Conservation (phyloP, 768 basidiomycete species). For the Neoboletus brunneissimus region DNA sequence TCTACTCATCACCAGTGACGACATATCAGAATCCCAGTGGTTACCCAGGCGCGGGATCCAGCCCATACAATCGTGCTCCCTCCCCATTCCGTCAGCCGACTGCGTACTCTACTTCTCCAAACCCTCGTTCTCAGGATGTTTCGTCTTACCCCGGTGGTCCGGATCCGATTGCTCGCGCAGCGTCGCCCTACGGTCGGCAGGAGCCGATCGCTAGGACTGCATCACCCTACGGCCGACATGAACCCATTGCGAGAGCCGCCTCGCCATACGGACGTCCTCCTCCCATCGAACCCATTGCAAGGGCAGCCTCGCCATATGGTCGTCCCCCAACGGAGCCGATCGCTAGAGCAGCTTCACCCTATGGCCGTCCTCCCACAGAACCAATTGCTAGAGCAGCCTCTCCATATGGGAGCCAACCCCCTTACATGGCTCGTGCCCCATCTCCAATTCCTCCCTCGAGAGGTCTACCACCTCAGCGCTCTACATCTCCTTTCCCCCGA, state of each 20-base stretch:
- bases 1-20: conserved; percentile 31
- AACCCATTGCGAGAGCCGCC: conserved; percentile 21
- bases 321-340: conserved; percentile 40
- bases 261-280: conserved; percentile 35
- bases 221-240: conserved; percentile 35
- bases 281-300: conserved; percentile 11
- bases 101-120: conserved; percentile 44
- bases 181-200: conserved; percentile 35
- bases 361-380: conserved; percentile 36
- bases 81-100: conserved; percentile 34
- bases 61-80: conserved; percentile 32
- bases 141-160: conserved; percentile 38
- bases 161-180: conserved; percentile 32
- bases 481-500: conserved; percentile 32
- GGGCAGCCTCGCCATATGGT: conserved; percentile 31
- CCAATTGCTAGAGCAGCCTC: conserved; percentile 40
- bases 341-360: conserved; percentile 32
- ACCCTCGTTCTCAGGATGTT: conserved; percentile 47
- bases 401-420: conserved; percentile 28
- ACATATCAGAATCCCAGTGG: conserved; percentile 22
- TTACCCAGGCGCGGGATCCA: conserved; percentile 30
- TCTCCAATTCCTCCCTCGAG: conserved; percentile 30
- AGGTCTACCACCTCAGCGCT: conserved; percentile 18
- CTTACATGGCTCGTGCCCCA: conserved; percentile 29
- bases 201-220: conserved; percentile 33